A percentile compares a stretch with the other conserved stretches of the same genome.
Evolutionary conservation across 306 rosid species (phyloP).

Genomic region (barrel medic (Medicago truncatula)): DNA sequence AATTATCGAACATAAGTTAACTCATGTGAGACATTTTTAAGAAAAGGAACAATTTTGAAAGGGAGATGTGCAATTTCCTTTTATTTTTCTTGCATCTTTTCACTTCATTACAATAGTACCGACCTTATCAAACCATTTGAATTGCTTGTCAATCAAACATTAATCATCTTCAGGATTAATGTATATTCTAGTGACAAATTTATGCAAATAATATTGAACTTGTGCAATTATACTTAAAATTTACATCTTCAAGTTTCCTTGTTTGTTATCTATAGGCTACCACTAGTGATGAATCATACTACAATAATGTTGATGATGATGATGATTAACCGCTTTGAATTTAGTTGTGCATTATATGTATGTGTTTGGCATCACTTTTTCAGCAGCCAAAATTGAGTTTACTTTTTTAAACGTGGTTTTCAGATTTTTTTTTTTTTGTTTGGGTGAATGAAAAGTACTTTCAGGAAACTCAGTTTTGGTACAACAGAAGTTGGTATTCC

Average conservation of each 20-base stretch:
- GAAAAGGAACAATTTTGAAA: too few species aligned
- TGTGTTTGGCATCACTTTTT: too few species aligned
- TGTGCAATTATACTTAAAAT: background rate
- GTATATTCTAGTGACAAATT: background rate
- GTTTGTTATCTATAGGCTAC: background rate
- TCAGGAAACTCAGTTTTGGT: too few species aligned
- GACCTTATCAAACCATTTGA: constrained; percentile 9
- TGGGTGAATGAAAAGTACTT: too few species aligned
- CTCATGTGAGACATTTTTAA: too few species aligned
- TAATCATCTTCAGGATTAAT: background rate
- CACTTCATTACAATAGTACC: background rate
- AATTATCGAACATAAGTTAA: too few species aligned
- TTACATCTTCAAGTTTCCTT: background rate
- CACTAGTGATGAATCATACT: background rate
- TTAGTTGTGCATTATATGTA: background rate
- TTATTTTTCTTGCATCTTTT: constrained; percentile 1
- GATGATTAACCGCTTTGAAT: background rate
- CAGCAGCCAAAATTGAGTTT: too few species aligned
- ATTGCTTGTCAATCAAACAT: constrained; percentile 18
- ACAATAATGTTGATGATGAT: background rate
- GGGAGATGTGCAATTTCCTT: background rate
- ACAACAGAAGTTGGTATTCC: too few species aligned
- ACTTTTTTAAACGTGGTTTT: too few species aligned
- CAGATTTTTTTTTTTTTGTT: too few species aligned
- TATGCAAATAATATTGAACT: constrained; percentile 3